Evolutionary conservation across 2,329 filamentous ascomycete species (phyloP), one percentile per base, ranked within the genome.

Genomic region (Periconia digitata): DNA sequence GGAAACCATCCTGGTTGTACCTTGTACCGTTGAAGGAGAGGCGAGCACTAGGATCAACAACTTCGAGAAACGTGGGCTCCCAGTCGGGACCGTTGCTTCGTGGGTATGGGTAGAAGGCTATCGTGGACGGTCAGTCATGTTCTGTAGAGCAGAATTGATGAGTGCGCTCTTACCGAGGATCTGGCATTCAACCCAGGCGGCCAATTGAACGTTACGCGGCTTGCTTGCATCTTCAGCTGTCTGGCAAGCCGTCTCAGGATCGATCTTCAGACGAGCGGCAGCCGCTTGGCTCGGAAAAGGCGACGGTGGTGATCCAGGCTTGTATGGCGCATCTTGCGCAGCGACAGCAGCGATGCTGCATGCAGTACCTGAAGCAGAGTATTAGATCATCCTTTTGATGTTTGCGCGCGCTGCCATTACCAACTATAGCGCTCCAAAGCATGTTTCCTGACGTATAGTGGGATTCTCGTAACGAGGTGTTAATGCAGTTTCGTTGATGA

Each of bases 51-150:
- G 47, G 43, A 23, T 45, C 42, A 32, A 49, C 16, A 6, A 38
- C 32, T 3, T 36, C 29, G 6, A 27, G 20, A 32, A 22, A 49
- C 10, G 37, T 42, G 12, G 29, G 6, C 4, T 36, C 12, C 47
- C 47, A 49, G 21, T 49, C 43, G 37, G 47, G 37, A n/a, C 24
- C 18, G 3, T 40, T 18, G 18, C 21, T 3, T 13, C 46, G 42
- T 4, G 47, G 47, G 32, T 49, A 49, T 20, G 47, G 42, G 23
- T 45, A 49, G 17, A 49, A 44, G 34, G 47, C 47, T 49, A 34
- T 3, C 32, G 17, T 8, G 13, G 16, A 36, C 3, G 23, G 16
- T 44, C 27, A 48, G 40, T 34, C 13, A 20, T 15, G 12, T 27
- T 16, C n/a, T n/a, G 29, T 15, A n/a, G n/a, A 15, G 12, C 21